These are phyloP conservation scores for Cutaneotrichosporon daszewskae DNA, from an alignment of 1,284 basidiomycete genomes.

Conservation along the genomic window DNA sequence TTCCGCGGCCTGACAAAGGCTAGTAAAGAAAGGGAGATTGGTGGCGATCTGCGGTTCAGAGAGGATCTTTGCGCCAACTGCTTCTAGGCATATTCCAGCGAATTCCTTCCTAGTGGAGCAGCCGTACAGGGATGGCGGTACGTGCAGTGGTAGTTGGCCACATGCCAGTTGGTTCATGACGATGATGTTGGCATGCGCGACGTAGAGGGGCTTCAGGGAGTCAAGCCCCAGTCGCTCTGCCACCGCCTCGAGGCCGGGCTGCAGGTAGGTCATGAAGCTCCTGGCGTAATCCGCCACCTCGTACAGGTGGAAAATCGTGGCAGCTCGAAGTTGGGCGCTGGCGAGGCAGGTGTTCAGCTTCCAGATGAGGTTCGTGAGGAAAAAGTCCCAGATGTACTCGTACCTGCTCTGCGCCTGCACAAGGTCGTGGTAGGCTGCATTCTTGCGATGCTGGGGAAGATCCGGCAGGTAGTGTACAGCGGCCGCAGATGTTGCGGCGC, in stretches of 20 bases:
- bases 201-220: slow-evolving; percentile 63
- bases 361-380: slow-evolving; percentile 71
- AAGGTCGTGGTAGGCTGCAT: slow-evolving; percentile 22
- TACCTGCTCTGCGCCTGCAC: slow-evolving; percentile 17
- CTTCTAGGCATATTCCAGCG: slow-evolving; percentile 19
- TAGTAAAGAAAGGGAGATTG: slow-evolving; percentile 14
- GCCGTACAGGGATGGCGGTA: slow-evolving; percentile 59
- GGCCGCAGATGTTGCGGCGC: slow-evolving; percentile 61
- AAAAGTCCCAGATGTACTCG: slow-evolving; percentile 53
- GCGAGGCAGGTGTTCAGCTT: slow-evolving; percentile 79
- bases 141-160: slow-evolving; percentile 56
- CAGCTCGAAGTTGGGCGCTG: slow-evolving; percentile 72
- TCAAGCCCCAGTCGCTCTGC: slow-evolving; percentile 64
- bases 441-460: slow-evolving; percentile 18
- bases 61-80: slow-evolving; percentile 21
- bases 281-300: slow-evolving; percentile 56
- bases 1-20: slow-evolving; percentile 27
- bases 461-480: slow-evolving; percentile 30
- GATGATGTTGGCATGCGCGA: slow-evolving; percentile 71
- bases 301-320: slow-evolving; percentile 79
- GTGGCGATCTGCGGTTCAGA: not conserved
- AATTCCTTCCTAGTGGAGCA: slow-evolving; percentile 26
- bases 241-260: slow-evolving; percentile 60
- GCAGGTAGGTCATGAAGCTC: slow-evolving; percentile 59
- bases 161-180: slow-evolving; percentile 29